Percentiles rank a stretch among this genome's conserved stretches.
phyloP scores from a whole-genome alignment of 2,329 filamentous ascomycete species.

The Bipolaris zeicola region DNA sequence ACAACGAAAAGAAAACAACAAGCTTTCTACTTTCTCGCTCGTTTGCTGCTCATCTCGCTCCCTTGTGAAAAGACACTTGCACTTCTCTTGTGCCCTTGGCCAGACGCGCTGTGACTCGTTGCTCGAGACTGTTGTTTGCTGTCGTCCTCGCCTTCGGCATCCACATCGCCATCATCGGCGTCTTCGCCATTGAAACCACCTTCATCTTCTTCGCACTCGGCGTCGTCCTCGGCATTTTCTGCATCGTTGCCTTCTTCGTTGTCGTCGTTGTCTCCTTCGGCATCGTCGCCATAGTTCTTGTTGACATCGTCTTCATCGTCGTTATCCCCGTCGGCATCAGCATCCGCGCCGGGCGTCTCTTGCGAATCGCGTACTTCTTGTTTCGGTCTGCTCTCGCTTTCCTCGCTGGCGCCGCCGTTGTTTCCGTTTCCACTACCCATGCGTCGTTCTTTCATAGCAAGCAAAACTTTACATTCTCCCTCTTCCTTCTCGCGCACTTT shows the following conservation, averaged over 20 bases:
- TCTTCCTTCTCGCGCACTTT: slow-evolving; percentile 79
- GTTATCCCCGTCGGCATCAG: slow-evolving; percentile 25
- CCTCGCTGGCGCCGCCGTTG: not conserved
- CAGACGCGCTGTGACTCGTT: slow-evolving; percentile 26
- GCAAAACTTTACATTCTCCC: slow-evolving; percentile 59
- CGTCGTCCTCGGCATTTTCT: slow-evolving; percentile 44
- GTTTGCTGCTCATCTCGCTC: slow-evolving; percentile 42
- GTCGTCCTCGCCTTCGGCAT: slow-evolving; percentile 44
- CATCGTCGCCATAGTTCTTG: slow-evolving; percentile 14
- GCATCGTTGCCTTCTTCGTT: slow-evolving; percentile 27
- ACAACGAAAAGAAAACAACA: not conserved
- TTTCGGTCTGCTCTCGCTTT: slow-evolving; percentile 18
- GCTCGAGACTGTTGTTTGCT: slow-evolving; percentile 37
- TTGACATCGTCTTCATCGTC: slow-evolving; percentile 22
- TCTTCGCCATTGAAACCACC: slow-evolving; percentile 43
- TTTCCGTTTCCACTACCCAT: slow-evolving; percentile 32
- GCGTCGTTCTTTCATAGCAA: slow-evolving; percentile 46
- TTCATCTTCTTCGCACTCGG: slow-evolving; percentile 23
- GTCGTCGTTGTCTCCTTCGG: slow-evolving; percentile 31
- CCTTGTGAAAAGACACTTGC: slow-evolving; percentile 75
- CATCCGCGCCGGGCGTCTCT: slow-evolving; percentile 29
- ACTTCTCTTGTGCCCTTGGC: slow-evolving; percentile 70
- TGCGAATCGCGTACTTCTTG: slow-evolving; percentile 28
- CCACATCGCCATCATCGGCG: slow-evolving; percentile 25
- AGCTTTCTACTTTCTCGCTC: slow-evolving; percentile 35